Evolutionary conservation across 768 basidiomycete genomes (phyloP).

Genomic region (Panellus pusillus): DNA sequence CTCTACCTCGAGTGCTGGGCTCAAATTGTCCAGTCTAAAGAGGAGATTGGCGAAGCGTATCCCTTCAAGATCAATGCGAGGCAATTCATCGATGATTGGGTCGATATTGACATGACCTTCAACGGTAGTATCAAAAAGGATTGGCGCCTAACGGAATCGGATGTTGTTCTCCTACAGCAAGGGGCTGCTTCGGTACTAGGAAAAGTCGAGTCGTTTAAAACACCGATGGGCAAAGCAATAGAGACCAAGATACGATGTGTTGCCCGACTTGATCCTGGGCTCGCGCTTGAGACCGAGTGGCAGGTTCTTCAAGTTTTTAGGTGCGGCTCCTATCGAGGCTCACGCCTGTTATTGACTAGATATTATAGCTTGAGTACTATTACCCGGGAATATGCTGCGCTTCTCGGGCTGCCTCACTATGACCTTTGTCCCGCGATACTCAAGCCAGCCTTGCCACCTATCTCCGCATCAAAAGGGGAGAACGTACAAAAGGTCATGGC

Average conservation of each 20-base stretch:
- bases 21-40: slow-evolving; percentile 77
- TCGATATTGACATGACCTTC: slow-evolving; percentile 75
- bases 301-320: slow-evolving; percentile 76
- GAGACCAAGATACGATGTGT: slow-evolving; percentile 14
- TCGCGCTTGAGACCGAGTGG: slow-evolving; percentile 71
- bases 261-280: slow-evolving; percentile 48
- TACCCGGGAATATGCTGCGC: slow-evolving; percentile 88
- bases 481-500: slow-evolving; percentile 68
- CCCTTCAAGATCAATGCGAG: slow-evolving; percentile 67
- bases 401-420: slow-evolving; percentile 80
- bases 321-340: slow-evolving; percentile 36
- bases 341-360: background rate
- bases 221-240: slow-evolving; percentile 16
- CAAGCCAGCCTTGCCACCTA: slow-evolving; percentile 56
- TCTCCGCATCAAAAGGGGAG: slow-evolving; percentile 42
- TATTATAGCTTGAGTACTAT: slow-evolving; percentile 77
- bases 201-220: slow-evolving; percentile 47
- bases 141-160: slow-evolving; percentile 79
- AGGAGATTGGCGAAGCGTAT: slow-evolving; percentile 54
- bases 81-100: slow-evolving; percentile 75
- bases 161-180: slow-evolving; percentile 78
- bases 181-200: slow-evolving; percentile 62
- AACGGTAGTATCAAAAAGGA: slow-evolving; percentile 59
- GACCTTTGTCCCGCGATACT: slow-evolving; percentile 74
- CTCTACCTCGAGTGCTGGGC: slow-evolving; percentile 90